phyloP scores from a whole-genome alignment of 176 grass and related monocot species.

The Oryza punctata region DNA sequence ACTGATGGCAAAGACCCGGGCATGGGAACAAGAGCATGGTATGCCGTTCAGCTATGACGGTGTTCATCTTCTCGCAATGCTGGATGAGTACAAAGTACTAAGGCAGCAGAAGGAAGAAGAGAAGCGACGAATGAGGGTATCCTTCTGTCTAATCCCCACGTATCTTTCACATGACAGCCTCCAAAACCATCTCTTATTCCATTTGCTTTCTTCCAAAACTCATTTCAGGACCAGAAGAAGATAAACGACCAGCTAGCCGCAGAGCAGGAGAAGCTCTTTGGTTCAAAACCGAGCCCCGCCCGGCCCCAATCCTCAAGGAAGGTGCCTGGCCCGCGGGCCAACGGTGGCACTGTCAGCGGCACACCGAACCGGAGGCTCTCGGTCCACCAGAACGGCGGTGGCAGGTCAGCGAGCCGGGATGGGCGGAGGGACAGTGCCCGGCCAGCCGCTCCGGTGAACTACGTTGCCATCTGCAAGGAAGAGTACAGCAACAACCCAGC shows the following conservation, averaged over 20 bases:
- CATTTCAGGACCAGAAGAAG: constrained; percentile 83
- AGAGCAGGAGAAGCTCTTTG: constrained; percentile 71
- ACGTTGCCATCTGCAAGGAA: constrained; percentile 74
- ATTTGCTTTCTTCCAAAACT: not conserved
- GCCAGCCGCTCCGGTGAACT: constrained; percentile 64
- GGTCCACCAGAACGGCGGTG: constrained; percentile 53
- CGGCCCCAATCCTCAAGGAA: constrained; percentile 69
- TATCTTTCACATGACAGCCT: not conserved
- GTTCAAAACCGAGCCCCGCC: constrained; percentile 60
- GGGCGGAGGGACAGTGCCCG: constrained; percentile 59
- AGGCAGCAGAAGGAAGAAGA: constrained; percentile 85
- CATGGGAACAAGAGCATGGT: constrained; percentile 78
- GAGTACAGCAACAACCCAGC: constrained; percentile 37
- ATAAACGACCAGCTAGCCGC: constrained; percentile 73
- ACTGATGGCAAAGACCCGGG: constrained; percentile 64
- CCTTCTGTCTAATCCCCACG: not conserved
- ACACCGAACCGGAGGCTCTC: constrained; percentile 55
- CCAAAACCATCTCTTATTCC: not conserved
- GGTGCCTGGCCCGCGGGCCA: constrained; percentile 45
- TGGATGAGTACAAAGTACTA: constrained; percentile 82
- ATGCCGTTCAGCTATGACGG: constrained; percentile 71
- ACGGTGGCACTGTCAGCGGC: constrained; percentile 31
- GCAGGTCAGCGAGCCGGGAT: constrained; percentile 57
- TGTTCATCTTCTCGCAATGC: constrained; percentile 76
- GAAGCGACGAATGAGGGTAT: constrained; percentile 76